Conservation (phyloP, 805 yeast species). For the Candida boidinii region DNA sequence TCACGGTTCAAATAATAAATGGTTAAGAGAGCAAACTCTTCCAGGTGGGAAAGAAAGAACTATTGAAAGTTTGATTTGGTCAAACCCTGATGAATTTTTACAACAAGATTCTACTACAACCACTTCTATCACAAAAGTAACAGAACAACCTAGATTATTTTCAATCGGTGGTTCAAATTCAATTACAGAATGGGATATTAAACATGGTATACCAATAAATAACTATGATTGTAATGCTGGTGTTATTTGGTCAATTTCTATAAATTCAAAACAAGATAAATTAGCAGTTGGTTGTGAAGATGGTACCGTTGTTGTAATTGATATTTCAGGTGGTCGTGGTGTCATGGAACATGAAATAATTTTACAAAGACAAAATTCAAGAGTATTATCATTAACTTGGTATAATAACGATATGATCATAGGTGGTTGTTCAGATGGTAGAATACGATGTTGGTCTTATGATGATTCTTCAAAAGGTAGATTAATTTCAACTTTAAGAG, state of each 20-base stretch:
- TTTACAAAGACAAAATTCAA: conserved; percentile 74
- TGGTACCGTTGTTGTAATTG: conserved; percentile 78
- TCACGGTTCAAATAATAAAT: conserved; percentile 37
- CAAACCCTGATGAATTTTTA: conserved; percentile 35
- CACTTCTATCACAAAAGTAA: no score
- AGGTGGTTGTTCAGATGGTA: conserved; percentile 96
- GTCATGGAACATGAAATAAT: conserved; percentile 66
- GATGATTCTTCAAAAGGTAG: conserved; percentile 44
- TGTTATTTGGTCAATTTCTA: conserved; percentile 81
- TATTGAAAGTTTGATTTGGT: conserved; percentile 87
- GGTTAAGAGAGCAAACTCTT: conserved; percentile 71
- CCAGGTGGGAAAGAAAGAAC: conserved; percentile 79
- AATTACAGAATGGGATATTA: conserved; percentile 86
- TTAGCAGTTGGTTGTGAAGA: conserved; percentile 93
- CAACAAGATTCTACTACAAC: no score
- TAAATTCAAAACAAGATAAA: conserved; percentile 48
- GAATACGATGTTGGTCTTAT: conserved; percentile 73
- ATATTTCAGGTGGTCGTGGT: conserved; percentile 84
- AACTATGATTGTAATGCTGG: conserved; percentile 91
- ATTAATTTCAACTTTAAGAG: conserved; percentile 77
- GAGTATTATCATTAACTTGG: conserved; percentile 79
- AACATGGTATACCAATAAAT: conserved; percentile 59
- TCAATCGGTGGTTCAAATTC: conserved; percentile 91
- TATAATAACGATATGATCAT: conserved; percentile 52
- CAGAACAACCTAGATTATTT: conserved; percentile 54